phyloP scores from a whole-genome alignment of 176 grass and related monocot species.

The Eragrostis nindensis region DNA sequence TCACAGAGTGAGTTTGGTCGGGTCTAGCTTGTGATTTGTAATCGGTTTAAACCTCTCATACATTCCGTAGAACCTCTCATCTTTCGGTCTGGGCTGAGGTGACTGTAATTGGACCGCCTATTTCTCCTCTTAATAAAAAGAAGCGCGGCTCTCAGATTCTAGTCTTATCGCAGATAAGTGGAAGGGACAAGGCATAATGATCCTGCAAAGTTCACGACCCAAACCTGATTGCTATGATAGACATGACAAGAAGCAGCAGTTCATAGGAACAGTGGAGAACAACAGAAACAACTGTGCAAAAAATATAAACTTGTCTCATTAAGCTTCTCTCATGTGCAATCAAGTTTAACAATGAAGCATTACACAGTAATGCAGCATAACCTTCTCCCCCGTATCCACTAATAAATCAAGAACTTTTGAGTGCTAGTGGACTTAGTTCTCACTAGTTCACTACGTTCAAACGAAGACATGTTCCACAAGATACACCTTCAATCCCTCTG shows the following conservation, averaged over 20 bases:
- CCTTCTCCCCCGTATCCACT: neutral
- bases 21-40: too few relatives aligned
- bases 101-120: too few relatives aligned
- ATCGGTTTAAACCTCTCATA: too few relatives aligned
- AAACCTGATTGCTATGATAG: neutral
- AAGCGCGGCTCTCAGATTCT: too few relatives aligned
- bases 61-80: too few relatives aligned
- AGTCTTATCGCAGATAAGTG: neutral
- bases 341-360: neutral
- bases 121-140: too few relatives aligned
- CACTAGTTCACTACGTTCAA: too few relatives aligned
- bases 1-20: too few relatives aligned
- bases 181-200: too few relatives aligned
- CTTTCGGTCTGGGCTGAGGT: too few relatives aligned
- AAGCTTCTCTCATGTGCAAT: neutral
- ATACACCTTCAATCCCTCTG: neutral
- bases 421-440: neutral
- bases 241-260: neutral
- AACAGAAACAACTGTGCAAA: neutral
- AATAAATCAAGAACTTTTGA: neutral
- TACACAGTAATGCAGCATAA: neutral
- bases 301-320: neutral
- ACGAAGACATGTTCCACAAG: neutral
- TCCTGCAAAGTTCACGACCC: too few relatives aligned
- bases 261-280: neutral